These are phyloP conservation scores for Rutidosis leptorrhynchoides DNA, from an alignment of 129 eudicot genomes.

Conservation along the genomic window DNA sequence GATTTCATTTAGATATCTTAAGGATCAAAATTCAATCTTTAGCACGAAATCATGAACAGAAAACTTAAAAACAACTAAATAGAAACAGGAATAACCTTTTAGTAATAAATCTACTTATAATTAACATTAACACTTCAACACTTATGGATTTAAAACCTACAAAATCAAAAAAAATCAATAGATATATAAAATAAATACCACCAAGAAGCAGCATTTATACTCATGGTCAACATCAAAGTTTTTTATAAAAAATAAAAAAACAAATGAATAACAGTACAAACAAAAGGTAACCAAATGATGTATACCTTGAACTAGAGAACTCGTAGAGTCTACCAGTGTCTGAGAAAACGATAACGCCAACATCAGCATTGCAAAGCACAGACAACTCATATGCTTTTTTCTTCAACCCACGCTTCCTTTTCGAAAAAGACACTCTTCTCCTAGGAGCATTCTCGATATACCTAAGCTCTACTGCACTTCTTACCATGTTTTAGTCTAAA, in stretches of 20 bases:
- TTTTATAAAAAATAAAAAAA: too few species aligned
- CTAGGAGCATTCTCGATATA: conserved; percentile 35
- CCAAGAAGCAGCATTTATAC: not conserved
- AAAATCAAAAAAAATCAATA: too few species aligned
- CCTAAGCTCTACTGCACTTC: conserved; percentile 36
- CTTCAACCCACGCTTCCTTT: conserved; percentile 38
- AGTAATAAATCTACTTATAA: conserved; percentile 13
- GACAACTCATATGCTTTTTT: conserved; percentile 42
- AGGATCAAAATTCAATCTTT: not conserved
- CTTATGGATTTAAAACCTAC: conserved; percentile 24
- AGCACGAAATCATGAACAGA: not conserved
- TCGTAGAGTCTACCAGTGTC: conserved; percentile 38
- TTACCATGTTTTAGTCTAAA: conserved; percentile 25
- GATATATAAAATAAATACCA: not conserved
- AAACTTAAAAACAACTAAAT: not conserved
- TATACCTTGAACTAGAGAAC: conserved; percentile 26
- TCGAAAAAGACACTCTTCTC: conserved; percentile 41
- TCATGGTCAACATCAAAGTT: not conserved
- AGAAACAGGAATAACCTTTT: not conserved
- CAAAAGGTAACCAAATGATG: not conserved
- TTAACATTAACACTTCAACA: not conserved
- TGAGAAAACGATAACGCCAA: conserved; percentile 40
- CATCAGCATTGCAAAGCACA: conserved; percentile 41
- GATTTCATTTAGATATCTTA: not conserved
- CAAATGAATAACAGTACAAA: not conserved